Conservation (phyloP, 495 filamentous ascomycete genomes). For the Hypoxylon trugodes region DNA sequence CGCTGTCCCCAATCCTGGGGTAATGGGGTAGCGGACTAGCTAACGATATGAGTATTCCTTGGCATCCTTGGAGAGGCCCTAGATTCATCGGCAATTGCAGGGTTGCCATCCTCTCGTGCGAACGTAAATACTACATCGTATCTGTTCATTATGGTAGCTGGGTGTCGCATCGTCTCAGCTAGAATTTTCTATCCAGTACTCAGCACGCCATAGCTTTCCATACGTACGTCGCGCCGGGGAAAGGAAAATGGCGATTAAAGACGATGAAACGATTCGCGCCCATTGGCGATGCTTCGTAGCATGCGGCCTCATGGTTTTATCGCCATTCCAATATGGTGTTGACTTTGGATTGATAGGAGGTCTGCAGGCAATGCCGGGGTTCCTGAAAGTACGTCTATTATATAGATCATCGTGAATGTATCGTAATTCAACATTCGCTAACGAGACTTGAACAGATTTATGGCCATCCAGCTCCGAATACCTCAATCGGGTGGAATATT, state of each 20-base stretch:
- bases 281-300: constrained; percentile 45
- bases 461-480: constrained; percentile 43
- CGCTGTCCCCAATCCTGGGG: constrained; percentile 25
- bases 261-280: constrained; percentile 33
- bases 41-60: constrained; percentile 19
- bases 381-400: constrained; percentile 42
- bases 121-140: constrained; percentile 22
- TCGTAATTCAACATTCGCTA: not conserved
- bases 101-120: constrained; percentile 3
- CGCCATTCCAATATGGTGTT: constrained; percentile 62
- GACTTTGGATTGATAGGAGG: constrained; percentile 62
- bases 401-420: not conserved
- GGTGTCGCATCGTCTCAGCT: not conserved
- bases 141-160: not conserved
- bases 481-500: constrained; percentile 56
- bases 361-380: constrained; percentile 63
- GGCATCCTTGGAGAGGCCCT: constrained; percentile 17
- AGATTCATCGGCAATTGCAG: constrained; percentile 35
- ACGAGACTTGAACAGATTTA: constrained; percentile 26
- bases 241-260: constrained; percentile 20
- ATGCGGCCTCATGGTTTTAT: constrained; percentile 52
- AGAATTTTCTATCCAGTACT: not conserved
- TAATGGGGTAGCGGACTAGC: constrained; percentile 20
- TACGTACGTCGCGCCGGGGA: not conserved
- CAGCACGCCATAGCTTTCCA: not conserved